Evolutionary conservation across 2,329 filamentous ascomycete species (phyloP).

Genomic region (Kalmusia sp.): DNA sequence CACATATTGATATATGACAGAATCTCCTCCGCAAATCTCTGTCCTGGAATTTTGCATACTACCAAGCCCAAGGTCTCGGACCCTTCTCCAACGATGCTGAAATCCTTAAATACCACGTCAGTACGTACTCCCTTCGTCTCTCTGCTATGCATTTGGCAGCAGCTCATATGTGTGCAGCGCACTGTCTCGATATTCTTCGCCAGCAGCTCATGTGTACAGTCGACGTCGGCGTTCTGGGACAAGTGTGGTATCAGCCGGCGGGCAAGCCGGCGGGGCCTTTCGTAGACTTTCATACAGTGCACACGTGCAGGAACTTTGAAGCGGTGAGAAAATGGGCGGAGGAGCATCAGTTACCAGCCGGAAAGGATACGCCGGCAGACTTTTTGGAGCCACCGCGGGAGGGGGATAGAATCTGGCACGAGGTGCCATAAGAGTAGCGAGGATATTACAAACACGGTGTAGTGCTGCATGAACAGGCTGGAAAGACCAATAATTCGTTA

Average conservation of each 20-base stretch:
- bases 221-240: slow-evolving; percentile 66
- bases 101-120: slow-evolving; percentile 64
- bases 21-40: slow-evolving; percentile 66
- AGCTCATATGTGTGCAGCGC: slow-evolving; percentile 36
- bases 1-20: slow-evolving; percentile 33
- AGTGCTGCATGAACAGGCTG: no score
- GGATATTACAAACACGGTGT: background rate
- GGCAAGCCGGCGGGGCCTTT: slow-evolving; percentile 59
- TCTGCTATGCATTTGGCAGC: background rate
- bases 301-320: slow-evolving; percentile 66
- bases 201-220: slow-evolving; percentile 70
- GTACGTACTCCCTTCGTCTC: slow-evolving; percentile 49
- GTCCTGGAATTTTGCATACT: slow-evolving; percentile 67
- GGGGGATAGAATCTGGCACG: slow-evolving; percentile 38
- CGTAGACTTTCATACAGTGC: slow-evolving; percentile 68
- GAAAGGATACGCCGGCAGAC: slow-evolving; percentile 36
- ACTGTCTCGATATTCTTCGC: slow-evolving; percentile 68
- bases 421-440: slow-evolving; percentile 19
- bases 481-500: no score
- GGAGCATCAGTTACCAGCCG: slow-evolving; percentile 55
- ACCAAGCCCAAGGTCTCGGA: slow-evolving; percentile 57
- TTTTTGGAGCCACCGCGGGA: slow-evolving; percentile 50
- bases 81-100: slow-evolving; percentile 63
- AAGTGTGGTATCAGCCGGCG: slow-evolving; percentile 65
- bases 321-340: slow-evolving; percentile 62